phyloP scores from a whole-genome alignment of 257 asterid species.

The Oldenlandia corymbosa region DNA sequence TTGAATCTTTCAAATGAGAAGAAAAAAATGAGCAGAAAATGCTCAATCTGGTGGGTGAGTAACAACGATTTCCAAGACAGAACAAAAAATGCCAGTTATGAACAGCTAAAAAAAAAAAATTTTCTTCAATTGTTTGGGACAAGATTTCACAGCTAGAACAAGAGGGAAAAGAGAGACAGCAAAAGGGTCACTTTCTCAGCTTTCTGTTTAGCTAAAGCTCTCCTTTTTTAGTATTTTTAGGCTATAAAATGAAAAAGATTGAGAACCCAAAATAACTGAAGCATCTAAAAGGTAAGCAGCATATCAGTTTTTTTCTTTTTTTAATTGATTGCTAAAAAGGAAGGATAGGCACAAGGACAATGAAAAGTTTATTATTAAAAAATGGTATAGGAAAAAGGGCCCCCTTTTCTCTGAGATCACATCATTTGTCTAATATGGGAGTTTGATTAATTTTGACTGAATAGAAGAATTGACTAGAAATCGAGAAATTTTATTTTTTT shows the following conservation, averaged over 20 bases:
- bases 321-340: not conserved
- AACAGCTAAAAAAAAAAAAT: slow-evolving; percentile 1
- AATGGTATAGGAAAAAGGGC: not conserved
- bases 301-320: not conserved
- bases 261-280: slow-evolving; percentile 9
- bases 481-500: not conserved
- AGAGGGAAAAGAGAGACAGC: slow-evolving; percentile 9
- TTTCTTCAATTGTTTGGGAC: slow-evolving; percentile 12
- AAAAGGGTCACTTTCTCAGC: slow-evolving; percentile 13
- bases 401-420: not conserved
- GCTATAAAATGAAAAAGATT: slow-evolving; percentile 2
- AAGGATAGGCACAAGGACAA: not conserved
- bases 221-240: slow-evolving; percentile 6
- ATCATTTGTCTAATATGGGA: not conserved
- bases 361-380: not conserved
- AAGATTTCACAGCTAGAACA: slow-evolving; percentile 14
- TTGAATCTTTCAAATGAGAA: not conserved
- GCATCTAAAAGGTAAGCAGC: slow-evolving; percentile 12
- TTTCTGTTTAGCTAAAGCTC: slow-evolving; percentile 2
- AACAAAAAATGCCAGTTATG: slow-evolving; percentile 18
- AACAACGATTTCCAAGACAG: not conserved
- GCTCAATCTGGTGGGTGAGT: slow-evolving; percentile 3
- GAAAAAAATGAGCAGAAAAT: not conserved
- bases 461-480: not conserved
- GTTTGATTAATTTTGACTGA: slow-evolving; percentile 11